Evolutionary conservation across 2,329 filamentous ascomycete species (phyloP).

Genomic region (Verticillium nonalfalfae): DNA sequence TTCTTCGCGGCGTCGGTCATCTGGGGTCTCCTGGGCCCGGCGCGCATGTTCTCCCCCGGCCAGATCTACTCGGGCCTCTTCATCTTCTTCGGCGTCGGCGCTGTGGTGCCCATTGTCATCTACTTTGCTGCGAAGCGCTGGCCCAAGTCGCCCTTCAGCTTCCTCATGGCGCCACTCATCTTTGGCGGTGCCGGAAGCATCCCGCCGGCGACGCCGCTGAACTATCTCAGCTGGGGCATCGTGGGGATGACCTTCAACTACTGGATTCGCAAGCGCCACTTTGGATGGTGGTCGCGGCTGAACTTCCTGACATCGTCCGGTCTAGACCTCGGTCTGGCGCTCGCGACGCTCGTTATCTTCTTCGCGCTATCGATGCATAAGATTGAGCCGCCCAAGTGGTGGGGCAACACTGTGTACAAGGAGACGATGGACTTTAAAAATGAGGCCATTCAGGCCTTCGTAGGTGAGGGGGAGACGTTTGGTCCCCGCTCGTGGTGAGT

Average conservation of each 20-base stretch:
- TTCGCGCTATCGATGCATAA: slow-evolving; percentile 59
- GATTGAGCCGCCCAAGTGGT: slow-evolving; percentile 60
- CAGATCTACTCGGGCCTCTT: slow-evolving; percentile 57
- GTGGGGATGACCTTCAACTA: slow-evolving; percentile 68
- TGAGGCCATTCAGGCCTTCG: slow-evolving; percentile 48
- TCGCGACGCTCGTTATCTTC: slow-evolving; percentile 64
- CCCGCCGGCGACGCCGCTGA: slow-evolving; percentile 64
- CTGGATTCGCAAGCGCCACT: slow-evolving; percentile 55
- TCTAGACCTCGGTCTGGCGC: slow-evolving; percentile 61
- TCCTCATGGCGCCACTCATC: slow-evolving; percentile 56
- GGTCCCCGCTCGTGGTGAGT: slow-evolving; percentile 51
- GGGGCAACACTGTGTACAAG: slow-evolving; percentile 56
- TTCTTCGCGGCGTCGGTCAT: slow-evolving; percentile 64
- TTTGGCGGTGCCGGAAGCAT: slow-evolving; percentile 54
- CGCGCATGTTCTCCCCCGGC: slow-evolving; percentile 56
- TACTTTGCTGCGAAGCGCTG: slow-evolving; percentile 42
- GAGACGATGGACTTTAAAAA: slow-evolving; percentile 56
- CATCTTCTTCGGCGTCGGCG: slow-evolving; percentile 52
- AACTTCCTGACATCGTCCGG: slow-evolving; percentile 68
- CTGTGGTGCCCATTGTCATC: slow-evolving; percentile 43
- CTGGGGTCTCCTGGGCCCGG: slow-evolving; percentile 60
- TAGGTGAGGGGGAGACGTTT: slow-evolving; percentile 52
- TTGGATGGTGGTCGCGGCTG: slow-evolving; percentile 66
- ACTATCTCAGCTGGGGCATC: slow-evolving; percentile 68
- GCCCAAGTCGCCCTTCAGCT: slow-evolving; percentile 42